Base-by-base conservation (phyloP, 352 stramenopile genomes). In the Plasmopara viticola region DNA sequence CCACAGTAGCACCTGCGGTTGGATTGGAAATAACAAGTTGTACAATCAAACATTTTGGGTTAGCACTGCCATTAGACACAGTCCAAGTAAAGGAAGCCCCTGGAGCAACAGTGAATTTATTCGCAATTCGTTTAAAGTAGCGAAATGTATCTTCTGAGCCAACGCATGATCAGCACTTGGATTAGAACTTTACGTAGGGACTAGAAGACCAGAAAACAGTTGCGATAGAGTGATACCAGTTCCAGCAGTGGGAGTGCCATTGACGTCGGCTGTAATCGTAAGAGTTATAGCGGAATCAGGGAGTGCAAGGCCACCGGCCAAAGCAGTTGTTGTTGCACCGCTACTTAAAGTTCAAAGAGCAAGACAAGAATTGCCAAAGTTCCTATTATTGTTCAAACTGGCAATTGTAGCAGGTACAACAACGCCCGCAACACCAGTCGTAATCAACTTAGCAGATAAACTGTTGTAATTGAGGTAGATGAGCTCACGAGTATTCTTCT, bases 381-480 rank as follows among this genome's bases (percentile, higher is more conserved):
- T 44, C 39, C 4, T 30, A 44, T 44, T 28, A 6, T 44, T 44
- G 39, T 15, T 44, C 6, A 44, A 44, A 46, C 41, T 46, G 1
- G 17, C 41, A 45, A 53, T 53, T 28, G 46, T 53, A 28, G 45
- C 2, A 44, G 45, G 3, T 0, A 7, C 15, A 2, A 51, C 33
- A 43, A 51, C 45, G 2, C 45, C 45, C 8, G 45, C 46, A 35
- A 14, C 25, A 37, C 46, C 46, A 29, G 20, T 25, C 20, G 20
- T 25, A 25, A 38, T 44, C 12, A 44, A 44, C 20, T n/a, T 44
- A 45, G 46, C 44, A 44, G 34, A 52, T 43, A 31, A 51, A 43
- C 17, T 52, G 46, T 52, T 44, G 20, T 52, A 44, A 29, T 52
- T 44, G 15, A 52, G 34, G 20, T 44, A 52, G 43, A 44, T 52